Base-by-base conservation (phyloP, 129 eudicot species). In the Saposhnikovia divaricata region DNA sequence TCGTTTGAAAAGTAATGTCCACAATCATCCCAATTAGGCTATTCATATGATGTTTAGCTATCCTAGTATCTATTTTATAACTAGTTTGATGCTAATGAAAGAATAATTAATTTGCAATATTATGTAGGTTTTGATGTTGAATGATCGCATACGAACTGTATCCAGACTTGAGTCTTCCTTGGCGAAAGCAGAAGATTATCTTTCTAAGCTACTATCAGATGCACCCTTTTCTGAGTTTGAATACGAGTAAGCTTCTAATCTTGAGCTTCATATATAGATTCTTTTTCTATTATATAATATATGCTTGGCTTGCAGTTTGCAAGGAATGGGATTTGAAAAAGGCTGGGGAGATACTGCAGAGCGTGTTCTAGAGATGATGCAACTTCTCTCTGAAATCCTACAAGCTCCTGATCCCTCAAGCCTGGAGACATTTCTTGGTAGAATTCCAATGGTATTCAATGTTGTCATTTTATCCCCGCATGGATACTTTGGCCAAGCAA, bases 401-500 rank as follows among this genome's bases (percentile, higher is more conserved):
- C 99, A 96, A 83, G 99, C 99, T 80, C 99, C 99, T 13, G 98
- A 96, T 87, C 95, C 99, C 57, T 86, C 99, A 42, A 87, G 86
- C 83, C 82, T 96, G 19, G 99, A 96, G 86, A 89, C 87, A 40
- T 96, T 92, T 82, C 96, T 96, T 82, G 96, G 91, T 74, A 86
- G 98, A 88, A 79, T 92, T 61, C 99, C 99, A 21, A 96, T 96
- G 98, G 96, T 96, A 70, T 96, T 96, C 81, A 89, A 96, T 73
- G 99, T 96, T 63, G 99, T 89, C 85, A 96, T 96, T 80, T 86
- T 96, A 74, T 96, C 99, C 15, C 71, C 85, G 61, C 99, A 96
- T 85, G 99, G 99, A 46, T 96, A 92, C 87, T 96, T 96, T 82
- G 99, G 98, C 74, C 99, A 96, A 85, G 98, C 98, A 73, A 92